These are phyloP conservation scores for Syncephalastrum contaminatum DNA, from an alignment of 371 early-diverging fungal species.

Conservation along the genomic window DNA sequence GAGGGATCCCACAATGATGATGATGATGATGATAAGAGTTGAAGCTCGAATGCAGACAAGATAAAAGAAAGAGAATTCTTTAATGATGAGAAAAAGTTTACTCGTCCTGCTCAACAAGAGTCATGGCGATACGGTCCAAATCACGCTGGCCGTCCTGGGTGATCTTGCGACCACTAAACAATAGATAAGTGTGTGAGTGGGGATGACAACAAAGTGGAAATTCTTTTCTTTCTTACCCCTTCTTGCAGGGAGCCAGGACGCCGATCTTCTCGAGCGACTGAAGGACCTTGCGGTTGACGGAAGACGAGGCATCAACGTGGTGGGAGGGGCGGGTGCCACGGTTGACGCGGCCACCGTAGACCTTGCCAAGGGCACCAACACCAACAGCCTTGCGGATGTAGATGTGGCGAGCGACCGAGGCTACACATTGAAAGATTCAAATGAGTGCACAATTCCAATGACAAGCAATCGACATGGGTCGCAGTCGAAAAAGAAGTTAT, in stretches of 20 bases:
- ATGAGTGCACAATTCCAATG: background rate
- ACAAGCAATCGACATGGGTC: background rate
- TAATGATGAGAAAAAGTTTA: no score
- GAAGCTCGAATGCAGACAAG: no score
- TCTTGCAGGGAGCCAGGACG: slow-evolving; percentile 90
- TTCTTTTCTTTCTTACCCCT: slow-evolving; percentile 57
- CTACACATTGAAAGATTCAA: slow-evolving; percentile 38
- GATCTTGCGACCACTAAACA: slow-evolving; percentile 72
- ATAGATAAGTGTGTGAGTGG: background rate
- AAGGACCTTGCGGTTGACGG: slow-evolving; percentile 92
- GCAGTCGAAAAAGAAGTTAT: background rate
- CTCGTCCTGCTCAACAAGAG: slow-evolving; percentile 35
- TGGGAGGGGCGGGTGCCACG: slow-evolving; percentile 94
- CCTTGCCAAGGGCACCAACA: slow-evolving; percentile 93
- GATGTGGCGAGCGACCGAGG: slow-evolving; percentile 96
- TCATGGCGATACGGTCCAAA: slow-evolving; percentile 71
- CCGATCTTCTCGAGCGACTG: slow-evolving; percentile 98
- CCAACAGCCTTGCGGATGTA: slow-evolving; percentile 95
- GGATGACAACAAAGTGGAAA: no score
- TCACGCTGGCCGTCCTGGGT: slow-evolving; percentile 78
- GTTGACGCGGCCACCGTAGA: slow-evolving; percentile 91
- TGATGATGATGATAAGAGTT: no score
- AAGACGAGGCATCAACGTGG: slow-evolving; percentile 86
- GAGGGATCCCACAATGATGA: no score
- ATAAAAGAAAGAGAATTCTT: no score